Base-by-base conservation (phyloP, 2,329 filamentous ascomycete species). In the Lecanoromycetidae sp. region DNA sequence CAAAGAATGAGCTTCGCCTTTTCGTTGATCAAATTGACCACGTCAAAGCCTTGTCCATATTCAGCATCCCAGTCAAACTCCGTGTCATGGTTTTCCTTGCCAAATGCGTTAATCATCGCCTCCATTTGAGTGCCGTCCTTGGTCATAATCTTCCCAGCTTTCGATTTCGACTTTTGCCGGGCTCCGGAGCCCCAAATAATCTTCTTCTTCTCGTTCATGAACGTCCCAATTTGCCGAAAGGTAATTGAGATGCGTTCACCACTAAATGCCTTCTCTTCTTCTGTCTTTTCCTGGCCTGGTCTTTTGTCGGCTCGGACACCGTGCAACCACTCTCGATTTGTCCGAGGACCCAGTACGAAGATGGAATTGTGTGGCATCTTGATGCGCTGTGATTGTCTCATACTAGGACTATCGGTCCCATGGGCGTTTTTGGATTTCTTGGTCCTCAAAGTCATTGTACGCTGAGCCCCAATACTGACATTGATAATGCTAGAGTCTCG, bases 161-260 rank as follows among this genome's bases (percentile, higher is more conserved):
- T 65, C 0, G 71, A 70, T 20, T 71, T 70, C 0, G 68, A 71
- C 66, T 94, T 94, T 5, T 68, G 69, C 0, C 75, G 77, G 0
- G 88, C 90, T 2, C 91, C 91, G 63, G 95, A 88, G 12, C 91
- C 91, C 90, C 88, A 96, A 46, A 98, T 94, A 2, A 66, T 66
- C 25, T 69, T 69, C 32, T 75, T 71, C n/a, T 77, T 70, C 3
- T 70, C 67, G 56, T 82, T 71, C 36, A 94, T 65, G 59, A 87
- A 96, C 0, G 91, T 98, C 2, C 80, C 87, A 54, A 98, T 95
- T 20, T 78, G 73, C 36, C 91, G 76, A 61, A 98, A 96, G 0
- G 91, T 98, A 29, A 98, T 71, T 39, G 85, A 93, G 60, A 98
- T 94, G 38, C 91, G 82, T 38, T 80, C 79, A 5, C 87, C 84